phyloP scores from a whole-genome alignment of 2,329 filamentous ascomycete genomes.

The Monosporascus sp. region DNA sequence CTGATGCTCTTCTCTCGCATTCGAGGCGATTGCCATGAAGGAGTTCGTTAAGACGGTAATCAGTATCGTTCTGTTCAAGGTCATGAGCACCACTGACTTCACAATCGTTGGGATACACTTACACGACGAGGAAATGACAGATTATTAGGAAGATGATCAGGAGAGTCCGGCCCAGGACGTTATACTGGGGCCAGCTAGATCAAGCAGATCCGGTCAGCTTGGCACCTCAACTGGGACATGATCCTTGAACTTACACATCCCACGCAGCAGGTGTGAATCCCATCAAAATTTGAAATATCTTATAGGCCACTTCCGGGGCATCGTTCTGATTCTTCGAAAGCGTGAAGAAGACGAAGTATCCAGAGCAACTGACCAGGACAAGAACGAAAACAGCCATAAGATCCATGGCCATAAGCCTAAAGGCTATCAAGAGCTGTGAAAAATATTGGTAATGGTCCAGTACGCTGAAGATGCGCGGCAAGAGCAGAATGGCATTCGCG shows the following conservation, averaged over 20 bases:
- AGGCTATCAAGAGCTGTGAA: conserved; percentile 88
- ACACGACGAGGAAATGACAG: conserved; percentile 88
- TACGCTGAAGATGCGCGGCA: conserved; percentile 87
- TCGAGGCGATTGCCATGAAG: conserved; percentile 91
- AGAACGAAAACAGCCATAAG: conserved; percentile 78
- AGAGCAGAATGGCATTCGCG: conserved; percentile 80
- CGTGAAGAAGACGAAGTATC: conserved; percentile 93
- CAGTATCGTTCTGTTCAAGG: conserved; percentile 63
- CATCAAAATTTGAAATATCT: conserved; percentile 90
- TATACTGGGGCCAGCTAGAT: conserved; percentile 64
- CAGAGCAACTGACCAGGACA: conserved; percentile 82
- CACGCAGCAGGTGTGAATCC: conserved; percentile 93
- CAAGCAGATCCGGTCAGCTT: conserved; percentile 9
- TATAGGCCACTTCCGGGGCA: conserved; percentile 73
- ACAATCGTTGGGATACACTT: conserved; percentile 7
- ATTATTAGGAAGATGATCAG: conserved; percentile 84
- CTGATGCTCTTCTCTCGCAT: conserved; percentile 86
- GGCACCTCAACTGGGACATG: neutral
- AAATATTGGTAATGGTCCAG: conserved; percentile 96
- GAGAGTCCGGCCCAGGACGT: conserved; percentile 68
- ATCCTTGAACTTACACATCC: conserved; percentile 59
- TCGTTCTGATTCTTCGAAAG: conserved; percentile 68
- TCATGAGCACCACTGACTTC: conserved; percentile 11
- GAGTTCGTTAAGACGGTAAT: conserved; percentile 96
- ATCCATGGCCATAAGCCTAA: conserved; percentile 89